Conservation (phyloP, 2,329 filamentous ascomycete genomes). For the Aphanocladium album region DNA sequence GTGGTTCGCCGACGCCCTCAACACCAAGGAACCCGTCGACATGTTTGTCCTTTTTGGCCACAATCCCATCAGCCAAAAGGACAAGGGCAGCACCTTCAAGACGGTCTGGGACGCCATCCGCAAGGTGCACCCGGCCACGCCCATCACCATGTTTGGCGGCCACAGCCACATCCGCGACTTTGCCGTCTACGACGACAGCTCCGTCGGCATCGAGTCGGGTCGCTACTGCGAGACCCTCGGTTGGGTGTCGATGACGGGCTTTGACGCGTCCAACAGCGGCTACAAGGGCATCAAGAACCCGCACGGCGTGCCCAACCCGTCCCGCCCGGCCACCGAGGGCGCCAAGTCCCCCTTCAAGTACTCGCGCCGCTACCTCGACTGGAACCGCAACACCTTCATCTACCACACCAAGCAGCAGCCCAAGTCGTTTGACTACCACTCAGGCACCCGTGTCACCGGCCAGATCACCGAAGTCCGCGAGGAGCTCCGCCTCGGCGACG, state of each 20-base stretch:
- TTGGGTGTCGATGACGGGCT: conserved; percentile 60
- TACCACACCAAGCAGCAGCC: conserved; percentile 55
- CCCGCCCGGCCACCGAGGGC: conserved; percentile 34
- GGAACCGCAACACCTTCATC: conserved; percentile 61
- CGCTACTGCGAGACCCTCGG: conserved; percentile 65
- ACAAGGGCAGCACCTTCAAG: conserved; percentile 38
- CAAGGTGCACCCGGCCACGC: conserved; percentile 47
- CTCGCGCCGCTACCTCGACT: conserved; percentile 61
- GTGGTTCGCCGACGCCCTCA: conserved; percentile 58
- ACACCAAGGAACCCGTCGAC: conserved; percentile 51
- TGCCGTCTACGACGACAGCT: conserved; percentile 55
- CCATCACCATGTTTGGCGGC: conserved; percentile 61
- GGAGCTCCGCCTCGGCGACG: conserved; percentile 48
- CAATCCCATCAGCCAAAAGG: conserved; percentile 48
- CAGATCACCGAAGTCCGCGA: conserved; percentile 47
- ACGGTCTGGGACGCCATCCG: conserved; percentile 54
- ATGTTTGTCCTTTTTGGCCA: conserved; percentile 61
- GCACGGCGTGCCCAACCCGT: conserved; percentile 32
- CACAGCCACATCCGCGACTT: conserved; percentile 63
- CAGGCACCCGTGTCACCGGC: conserved; percentile 41
- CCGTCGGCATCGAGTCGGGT: conserved; percentile 57
- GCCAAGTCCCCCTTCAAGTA: conserved; percentile 38
- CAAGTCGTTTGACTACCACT: conserved; percentile 43
- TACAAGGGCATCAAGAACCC: conserved; percentile 31
- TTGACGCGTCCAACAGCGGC: conserved; percentile 42